Evolutionary conservation across 306 rosid species (phyloP).

Genomic region (Malus orientalis): DNA sequence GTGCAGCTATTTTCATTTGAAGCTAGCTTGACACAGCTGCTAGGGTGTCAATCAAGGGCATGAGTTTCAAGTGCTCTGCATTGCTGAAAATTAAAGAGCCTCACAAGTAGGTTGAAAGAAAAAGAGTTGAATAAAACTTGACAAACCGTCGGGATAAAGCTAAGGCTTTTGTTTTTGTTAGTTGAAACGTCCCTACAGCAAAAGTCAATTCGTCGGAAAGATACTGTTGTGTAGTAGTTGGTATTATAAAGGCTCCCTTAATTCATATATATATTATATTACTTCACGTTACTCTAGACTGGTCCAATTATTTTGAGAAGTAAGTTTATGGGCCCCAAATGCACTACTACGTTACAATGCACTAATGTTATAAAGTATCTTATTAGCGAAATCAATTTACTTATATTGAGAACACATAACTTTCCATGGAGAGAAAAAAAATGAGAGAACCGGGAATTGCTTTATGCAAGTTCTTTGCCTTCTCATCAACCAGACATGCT

Average conservation of each 20-base stretch:
- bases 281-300: neutral
- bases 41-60: neutral
- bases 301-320: neutral
- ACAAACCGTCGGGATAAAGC: neutral
- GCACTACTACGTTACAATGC: neutral
- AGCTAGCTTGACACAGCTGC: too few species aligned
- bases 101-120: conserved; percentile 25
- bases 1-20: neutral
- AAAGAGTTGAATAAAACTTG: conserved; percentile 15
- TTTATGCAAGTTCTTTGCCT: neutral
- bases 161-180: conserved; percentile 9
- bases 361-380: too few species aligned
- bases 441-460: neutral
- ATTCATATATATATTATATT: too few species aligned
- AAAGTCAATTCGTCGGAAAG: conserved; percentile 26
- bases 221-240: conserved; percentile 47
- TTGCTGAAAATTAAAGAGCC: conserved; percentile 28
- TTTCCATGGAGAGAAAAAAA: too few species aligned
- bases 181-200: conserved; percentile 48
- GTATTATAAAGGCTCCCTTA: conserved; percentile 29
- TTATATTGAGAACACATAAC: neutral
- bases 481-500: neutral
- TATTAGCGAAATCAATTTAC: neutral
- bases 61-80: neutral
- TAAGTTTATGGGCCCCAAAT: neutral